Evolutionary conservation across 2,329 filamentous ascomycete genomes (phyloP), one percentile per base, ranked within the genome.

Genomic region (Aureobasidium sp.): DNA sequence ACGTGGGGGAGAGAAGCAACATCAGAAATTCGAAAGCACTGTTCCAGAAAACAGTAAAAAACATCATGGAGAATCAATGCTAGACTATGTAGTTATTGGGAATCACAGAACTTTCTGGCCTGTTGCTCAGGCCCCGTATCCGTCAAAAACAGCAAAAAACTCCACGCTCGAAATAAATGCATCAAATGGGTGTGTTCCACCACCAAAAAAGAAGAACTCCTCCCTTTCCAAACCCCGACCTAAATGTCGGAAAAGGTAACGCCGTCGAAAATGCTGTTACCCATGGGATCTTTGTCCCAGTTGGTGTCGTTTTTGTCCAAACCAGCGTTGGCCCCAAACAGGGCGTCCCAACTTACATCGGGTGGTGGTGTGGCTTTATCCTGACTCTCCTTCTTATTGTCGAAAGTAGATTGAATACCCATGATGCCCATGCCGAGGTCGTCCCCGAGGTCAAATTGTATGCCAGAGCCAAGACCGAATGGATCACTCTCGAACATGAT

Each of bases 401-500:
- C 59, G 27, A 61, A 61, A 5, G 47, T 44, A 29, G 47, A 52
- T 7, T 53, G 47, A 8, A 55, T 41, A 1, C 49, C 60, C 49
- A 62, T 48, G 3, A 47, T 45, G 17, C 48, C 60, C 48, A 62
- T 45, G 22, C 60, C 60, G 9, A 62, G 48, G 44, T 56, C 60
- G 14, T 55, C 49, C 7, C 60, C 34, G 9, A 62, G 20, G 20
- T 55, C 41, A 17, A 61, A 52, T 17, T 53, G 58, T 12, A 62
- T 31, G 14, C 60, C 60, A 15, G 60, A 62, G 25, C 60, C 60
- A 5, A 56, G 42, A 55, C 72, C 66, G 41, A 65, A 69, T 34
- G 67, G 57, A 58, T 70, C 68, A 65, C 68, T 69, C 56, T 67
- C 70, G 25, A 78, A 65, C 57, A 71, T 74, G 67, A 78, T 76